These are phyloP conservation scores for Trichopus zeylanicus DNA, from an alignment of 116 monocot species.

Conservation along the genomic window DNA sequence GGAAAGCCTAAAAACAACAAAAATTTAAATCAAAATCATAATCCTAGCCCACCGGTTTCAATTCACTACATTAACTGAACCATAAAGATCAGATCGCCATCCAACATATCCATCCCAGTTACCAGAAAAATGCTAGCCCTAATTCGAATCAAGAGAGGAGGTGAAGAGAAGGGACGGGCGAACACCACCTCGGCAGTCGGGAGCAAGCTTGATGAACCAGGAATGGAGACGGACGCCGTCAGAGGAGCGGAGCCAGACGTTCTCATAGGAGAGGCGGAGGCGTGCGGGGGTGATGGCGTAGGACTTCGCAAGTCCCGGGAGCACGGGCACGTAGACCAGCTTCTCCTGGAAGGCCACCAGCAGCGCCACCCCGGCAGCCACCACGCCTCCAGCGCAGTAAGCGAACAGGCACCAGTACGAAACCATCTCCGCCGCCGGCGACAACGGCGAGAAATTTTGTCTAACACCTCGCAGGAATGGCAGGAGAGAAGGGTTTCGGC, in stretches of 20 bases:
- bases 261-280: constrained; percentile 68
- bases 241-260: constrained; percentile 65
- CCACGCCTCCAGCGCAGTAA: constrained; percentile 58
- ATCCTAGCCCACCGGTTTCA: not conserved
- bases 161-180: not conserved
- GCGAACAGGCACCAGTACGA: constrained; percentile 41
- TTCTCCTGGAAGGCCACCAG: constrained; percentile 86
- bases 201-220: constrained; percentile 80
- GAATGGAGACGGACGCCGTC: constrained; percentile 83
- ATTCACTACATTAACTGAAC: too few species aligned
- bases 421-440: constrained; percentile 29
- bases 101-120: too few species aligned
- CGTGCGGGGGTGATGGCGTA: constrained; percentile 72
- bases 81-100: too few species aligned
- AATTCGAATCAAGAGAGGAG: not conserved
- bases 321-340: constrained; percentile 90
- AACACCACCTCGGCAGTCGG: constrained; percentile 38
- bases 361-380: constrained; percentile 30
- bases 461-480: not conserved
- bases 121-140: not conserved
- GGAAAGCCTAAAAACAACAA: not conserved
- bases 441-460: not conserved
- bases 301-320: constrained; percentile 68
- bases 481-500: too few species aligned
- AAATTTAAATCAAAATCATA: not conserved